Conservation (phyloP, 371 early-diverging fungal species). For the Rhizopus arrhizus region DNA sequence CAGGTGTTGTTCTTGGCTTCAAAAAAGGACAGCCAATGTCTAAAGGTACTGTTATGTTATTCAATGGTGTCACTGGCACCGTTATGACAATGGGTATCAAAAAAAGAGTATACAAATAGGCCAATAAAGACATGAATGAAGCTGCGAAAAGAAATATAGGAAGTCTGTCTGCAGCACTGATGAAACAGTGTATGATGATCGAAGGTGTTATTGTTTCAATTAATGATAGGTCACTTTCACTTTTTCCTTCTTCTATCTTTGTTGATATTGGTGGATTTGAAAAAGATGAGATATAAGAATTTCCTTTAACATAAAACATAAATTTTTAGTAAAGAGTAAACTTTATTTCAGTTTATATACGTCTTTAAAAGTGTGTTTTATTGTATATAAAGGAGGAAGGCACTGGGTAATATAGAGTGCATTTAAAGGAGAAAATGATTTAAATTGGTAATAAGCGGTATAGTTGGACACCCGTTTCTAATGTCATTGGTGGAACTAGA, state of each 20-base stretch:
- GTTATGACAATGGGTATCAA: slow-evolving; percentile 19
- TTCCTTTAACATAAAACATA: slow-evolving; percentile 50
- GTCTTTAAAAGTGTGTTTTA: slow-evolving; percentile 1
- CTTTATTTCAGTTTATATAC: neutral
- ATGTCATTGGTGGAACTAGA: slow-evolving; percentile 31
- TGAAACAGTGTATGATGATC: slow-evolving; percentile 2
- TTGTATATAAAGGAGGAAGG: neutral
- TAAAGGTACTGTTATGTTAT: slow-evolving; percentile 12
- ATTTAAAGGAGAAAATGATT: slow-evolving; percentile 1
- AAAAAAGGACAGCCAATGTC: slow-evolving; percentile 43
- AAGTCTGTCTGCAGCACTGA: slow-evolving; percentile 8
- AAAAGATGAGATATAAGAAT: slow-evolving; percentile 32
- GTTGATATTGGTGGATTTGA: slow-evolving; percentile 10
- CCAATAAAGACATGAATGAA: slow-evolving; percentile 11
- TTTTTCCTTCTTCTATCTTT: neutral
- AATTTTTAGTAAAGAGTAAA: neutral
- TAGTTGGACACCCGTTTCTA: slow-evolving; percentile 37
- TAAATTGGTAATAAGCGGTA: slow-evolving; percentile 30
- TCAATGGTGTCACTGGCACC: slow-evolving; percentile 15
- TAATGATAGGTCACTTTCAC: too few species aligned
- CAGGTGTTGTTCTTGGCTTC: slow-evolving; percentile 25
- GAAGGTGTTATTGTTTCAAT: neutral
- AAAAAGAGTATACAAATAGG: slow-evolving; percentile 28
- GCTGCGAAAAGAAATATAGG: slow-evolving; percentile 13
- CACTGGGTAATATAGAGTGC: neutral